phyloP scores from a whole-genome alignment of 257 asterid genomes.

The Lycium ferocissimum region DNA sequence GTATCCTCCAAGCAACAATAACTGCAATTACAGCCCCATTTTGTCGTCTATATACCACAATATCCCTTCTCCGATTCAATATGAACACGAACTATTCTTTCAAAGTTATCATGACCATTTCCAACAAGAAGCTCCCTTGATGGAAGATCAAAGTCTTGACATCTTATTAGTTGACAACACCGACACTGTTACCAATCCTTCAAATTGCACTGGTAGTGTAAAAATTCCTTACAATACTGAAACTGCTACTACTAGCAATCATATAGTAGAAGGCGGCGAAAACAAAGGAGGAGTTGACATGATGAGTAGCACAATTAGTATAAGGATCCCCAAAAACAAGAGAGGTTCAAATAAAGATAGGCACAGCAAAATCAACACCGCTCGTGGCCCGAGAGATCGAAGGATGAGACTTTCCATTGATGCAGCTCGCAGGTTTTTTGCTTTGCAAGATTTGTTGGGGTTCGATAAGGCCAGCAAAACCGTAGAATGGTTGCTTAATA shows the following conservation, averaged over 20 bases:
- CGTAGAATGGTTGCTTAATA: slow-evolving; percentile 63
- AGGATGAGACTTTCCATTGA: slow-evolving; percentile 74
- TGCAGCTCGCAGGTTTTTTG: slow-evolving; percentile 64
- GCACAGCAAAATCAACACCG: slow-evolving; percentile 81
- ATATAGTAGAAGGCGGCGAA: neutral
- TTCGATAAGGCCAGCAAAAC: slow-evolving; percentile 74
- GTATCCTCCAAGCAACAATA: slow-evolving; percentile 43
- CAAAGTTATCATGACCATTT: slow-evolving; percentile 40
- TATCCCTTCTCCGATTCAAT: slow-evolving; percentile 48
- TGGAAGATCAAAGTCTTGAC: neutral
- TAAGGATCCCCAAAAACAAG: slow-evolving; percentile 19
- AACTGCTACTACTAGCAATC: neutral
- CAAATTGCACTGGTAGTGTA: neutral
- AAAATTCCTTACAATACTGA: neutral
- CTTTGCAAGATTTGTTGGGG: slow-evolving; percentile 67
- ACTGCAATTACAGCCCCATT: slow-evolving; percentile 28
- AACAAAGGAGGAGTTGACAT: neutral
- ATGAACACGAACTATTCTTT: slow-evolving; percentile 43
- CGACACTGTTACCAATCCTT: neutral
- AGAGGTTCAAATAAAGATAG: slow-evolving; percentile 60
- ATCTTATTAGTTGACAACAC: neutral
- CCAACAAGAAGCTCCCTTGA: neutral
- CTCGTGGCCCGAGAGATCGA: slow-evolving; percentile 74
- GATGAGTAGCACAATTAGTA: slow-evolving; percentile 12
- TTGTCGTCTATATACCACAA: slow-evolving; percentile 27